Evolutionary conservation across 139 green algal genomes (phyloP).

Genomic region (Volvox africanus): DNA sequence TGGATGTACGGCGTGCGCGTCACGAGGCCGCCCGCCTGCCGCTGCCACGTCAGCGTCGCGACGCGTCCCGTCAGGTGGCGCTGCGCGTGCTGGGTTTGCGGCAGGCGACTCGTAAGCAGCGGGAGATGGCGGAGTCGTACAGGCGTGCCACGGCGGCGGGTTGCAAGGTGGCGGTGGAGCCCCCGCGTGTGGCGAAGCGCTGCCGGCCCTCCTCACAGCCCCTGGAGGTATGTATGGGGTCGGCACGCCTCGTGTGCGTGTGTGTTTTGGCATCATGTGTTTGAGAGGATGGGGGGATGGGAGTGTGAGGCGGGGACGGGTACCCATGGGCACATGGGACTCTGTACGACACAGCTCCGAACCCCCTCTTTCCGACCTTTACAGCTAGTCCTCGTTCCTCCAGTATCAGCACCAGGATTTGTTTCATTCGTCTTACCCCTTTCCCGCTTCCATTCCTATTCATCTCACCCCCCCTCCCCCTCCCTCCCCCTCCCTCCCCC

Average conservation of each 20-base stretch:
- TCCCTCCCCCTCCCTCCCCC: not conserved
- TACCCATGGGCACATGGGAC: not conserved
- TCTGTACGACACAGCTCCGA: too few species aligned
- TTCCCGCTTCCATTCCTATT: not conserved
- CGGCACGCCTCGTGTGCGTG: too few species aligned
- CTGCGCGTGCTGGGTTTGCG: slow-evolving; percentile 27
- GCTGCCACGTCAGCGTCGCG: slow-evolving; percentile 22
- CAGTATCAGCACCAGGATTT: too few species aligned
- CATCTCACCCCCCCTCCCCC: not conserved
- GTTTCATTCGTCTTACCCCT: too few species aligned
- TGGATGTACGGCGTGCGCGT: slow-evolving; percentile 53
- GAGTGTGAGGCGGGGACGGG: not conserved
- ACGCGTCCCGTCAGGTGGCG: slow-evolving; percentile 48
- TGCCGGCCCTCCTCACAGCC: slow-evolving; percentile 43
- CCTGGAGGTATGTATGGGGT: not conserved
- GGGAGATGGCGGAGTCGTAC: slow-evolving; percentile 20
- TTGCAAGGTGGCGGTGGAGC: slow-evolving; percentile 63
- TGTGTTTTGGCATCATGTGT: not conserved
- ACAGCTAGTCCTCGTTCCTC: too few species aligned
- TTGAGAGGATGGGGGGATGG: not conserved
- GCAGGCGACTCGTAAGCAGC: not conserved
- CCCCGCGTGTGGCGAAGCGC: slow-evolving; percentile 55
- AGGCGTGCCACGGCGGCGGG: slow-evolving; percentile 58
- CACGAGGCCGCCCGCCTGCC: slow-evolving; percentile 27
- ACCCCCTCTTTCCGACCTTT: too few species aligned